Base-by-base conservation (phyloP, 176 grass and related monocot species). In the Bolboschoenus planiculmis region DNA sequence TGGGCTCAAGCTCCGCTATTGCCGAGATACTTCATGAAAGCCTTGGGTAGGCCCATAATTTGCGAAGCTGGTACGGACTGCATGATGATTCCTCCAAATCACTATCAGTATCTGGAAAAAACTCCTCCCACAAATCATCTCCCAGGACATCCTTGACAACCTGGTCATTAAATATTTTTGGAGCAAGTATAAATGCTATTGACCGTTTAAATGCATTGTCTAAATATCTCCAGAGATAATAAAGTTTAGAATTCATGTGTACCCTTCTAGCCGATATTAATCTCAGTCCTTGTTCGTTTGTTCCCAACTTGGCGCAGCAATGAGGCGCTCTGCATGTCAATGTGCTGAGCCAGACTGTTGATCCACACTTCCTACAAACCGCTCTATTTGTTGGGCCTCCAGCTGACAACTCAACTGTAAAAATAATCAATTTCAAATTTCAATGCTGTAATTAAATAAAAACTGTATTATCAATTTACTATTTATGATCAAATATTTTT, bases 341-440 rank as follows among this genome's bases (percentile, higher is more conserved):
- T 51, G 81, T 61, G 84, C 92, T 90, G 57, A 94, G 85, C 95
- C 95, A 97, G 88, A 97, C 71, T 55, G 86, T 79, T 60, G 88
- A 93, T 65, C 82, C 46, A 55, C 95, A 94, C 34, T 82, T 68
- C 36, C 30, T 31, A 55, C 95, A 97, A 30, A 90, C 15, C 56
- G 87, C 90, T 57, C 95, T 92, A 87, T 89, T 91, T 85, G 92
- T 89, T 56, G 64, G 11, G 4, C 79, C 80, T 62, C 55, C 92
- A 83, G 87, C 85, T 21, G 83, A 81, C 51, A 39, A 80, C 0
- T 47, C 51, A 27, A 53, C 94, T 94, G 84, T 71, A 79, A 78
- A 66, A 85, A 53, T 33, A 15, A 59, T 56, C 74, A 62, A 81
- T 31, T 68, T 85, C 13, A 16, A 29, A 75, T n/a, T 66, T 66